A percentile compares a stretch with the other conserved stretches of the same genome.
These are phyloP conservation scores for Erysimum cheiranthoides DNA, from an alignment of 345 rosid genomes.

Conservation along the genomic window DNA sequence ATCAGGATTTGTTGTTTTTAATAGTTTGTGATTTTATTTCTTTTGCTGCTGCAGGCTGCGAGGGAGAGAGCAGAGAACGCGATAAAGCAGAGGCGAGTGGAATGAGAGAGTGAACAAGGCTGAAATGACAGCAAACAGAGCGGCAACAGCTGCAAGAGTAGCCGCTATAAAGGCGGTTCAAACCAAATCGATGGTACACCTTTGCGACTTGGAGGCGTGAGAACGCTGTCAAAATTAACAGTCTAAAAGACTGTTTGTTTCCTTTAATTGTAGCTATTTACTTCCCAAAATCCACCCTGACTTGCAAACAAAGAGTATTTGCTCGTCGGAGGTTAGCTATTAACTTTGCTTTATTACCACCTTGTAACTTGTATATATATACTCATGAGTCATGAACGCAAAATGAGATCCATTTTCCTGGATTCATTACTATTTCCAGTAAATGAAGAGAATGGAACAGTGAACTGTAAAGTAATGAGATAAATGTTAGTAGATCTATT, in stretches of 20 bases:
- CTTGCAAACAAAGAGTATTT: constrained; percentile 28
- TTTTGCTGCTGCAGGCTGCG: constrained; percentile 28
- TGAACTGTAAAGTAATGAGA: not conserved
- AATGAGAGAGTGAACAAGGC: constrained; percentile 31
- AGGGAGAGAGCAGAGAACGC: constrained; percentile 27
- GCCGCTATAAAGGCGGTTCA: constrained; percentile 68
- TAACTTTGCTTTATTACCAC: constrained; percentile 18
- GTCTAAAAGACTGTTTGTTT: not conserved
- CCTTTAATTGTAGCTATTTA: constrained; percentile 11
- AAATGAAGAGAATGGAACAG: constrained; percentile 13
- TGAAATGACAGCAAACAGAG: constrained; percentile 35
- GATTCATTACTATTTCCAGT: constrained; percentile 1
- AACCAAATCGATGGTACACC: constrained; percentile 65
- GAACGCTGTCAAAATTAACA: not conserved
- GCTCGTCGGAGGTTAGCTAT: constrained; percentile 28
- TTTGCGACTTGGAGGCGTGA: constrained; percentile 49
- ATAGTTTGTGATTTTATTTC: not conserved
- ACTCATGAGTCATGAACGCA: constrained; percentile 10
- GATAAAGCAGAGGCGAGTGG: constrained; percentile 15
- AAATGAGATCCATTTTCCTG: constrained; percentile 1
- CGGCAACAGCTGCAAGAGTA: constrained; percentile 39
- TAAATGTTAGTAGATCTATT: not conserved
- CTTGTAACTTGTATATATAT: constrained; percentile 29
- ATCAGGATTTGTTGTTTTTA: not conserved
- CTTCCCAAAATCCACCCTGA: constrained; percentile 26